Conservation (phyloP, 208 protist genomes). For the Angomonas ambiguus region DNA sequence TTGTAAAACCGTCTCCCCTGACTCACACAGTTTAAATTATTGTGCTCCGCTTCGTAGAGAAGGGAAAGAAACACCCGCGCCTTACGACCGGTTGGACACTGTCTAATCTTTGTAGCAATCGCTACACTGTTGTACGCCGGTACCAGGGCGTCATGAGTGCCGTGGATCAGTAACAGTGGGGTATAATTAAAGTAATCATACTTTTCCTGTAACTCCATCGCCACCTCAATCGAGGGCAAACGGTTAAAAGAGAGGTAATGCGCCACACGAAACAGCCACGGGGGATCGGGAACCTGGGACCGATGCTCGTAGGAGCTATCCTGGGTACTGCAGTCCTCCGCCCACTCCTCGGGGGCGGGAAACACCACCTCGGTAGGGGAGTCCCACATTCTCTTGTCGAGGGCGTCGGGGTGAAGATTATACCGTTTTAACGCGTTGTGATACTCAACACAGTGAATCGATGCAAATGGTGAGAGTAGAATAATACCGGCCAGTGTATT, state of each 20-base stretch:
- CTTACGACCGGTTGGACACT: slow-evolving; percentile 17
- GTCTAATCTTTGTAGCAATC: slow-evolving; percentile 27
- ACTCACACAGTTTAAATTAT: slow-evolving; percentile 27
- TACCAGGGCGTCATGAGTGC: slow-evolving; percentile 26
- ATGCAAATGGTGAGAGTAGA: slow-evolving; percentile 32
- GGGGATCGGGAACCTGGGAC: slow-evolving; percentile 11
- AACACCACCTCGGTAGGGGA: slow-evolving; percentile 17
- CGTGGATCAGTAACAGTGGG: slow-evolving; percentile 40
- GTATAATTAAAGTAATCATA: slow-evolving; percentile 29
- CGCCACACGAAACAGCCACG: slow-evolving; percentile 24
- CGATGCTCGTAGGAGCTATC: slow-evolving; percentile 12
- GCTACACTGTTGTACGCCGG: slow-evolving; percentile 30
- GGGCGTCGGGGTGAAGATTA: slow-evolving; percentile 20
- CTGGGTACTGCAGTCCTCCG: slow-evolving; percentile 17
- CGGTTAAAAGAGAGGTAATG: slow-evolving; percentile 34
- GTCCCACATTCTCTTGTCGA: slow-evolving; percentile 24
- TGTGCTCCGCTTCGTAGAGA: slow-evolving; percentile 23
- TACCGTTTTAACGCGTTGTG: slow-evolving; percentile 15
- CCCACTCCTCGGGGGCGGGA: slow-evolving; percentile 25
- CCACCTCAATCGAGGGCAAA: slow-evolving; percentile 29
- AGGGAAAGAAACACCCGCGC: slow-evolving; percentile 31
- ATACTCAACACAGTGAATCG: slow-evolving; percentile 32
- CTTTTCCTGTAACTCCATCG: slow-evolving; percentile 29
- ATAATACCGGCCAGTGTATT: slow-evolving; percentile 39
- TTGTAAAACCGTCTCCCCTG: slow-evolving; percentile 41